Base-by-base conservation (phyloP, 345 rosid genomes). In the Arabis hirsuta region DNA sequence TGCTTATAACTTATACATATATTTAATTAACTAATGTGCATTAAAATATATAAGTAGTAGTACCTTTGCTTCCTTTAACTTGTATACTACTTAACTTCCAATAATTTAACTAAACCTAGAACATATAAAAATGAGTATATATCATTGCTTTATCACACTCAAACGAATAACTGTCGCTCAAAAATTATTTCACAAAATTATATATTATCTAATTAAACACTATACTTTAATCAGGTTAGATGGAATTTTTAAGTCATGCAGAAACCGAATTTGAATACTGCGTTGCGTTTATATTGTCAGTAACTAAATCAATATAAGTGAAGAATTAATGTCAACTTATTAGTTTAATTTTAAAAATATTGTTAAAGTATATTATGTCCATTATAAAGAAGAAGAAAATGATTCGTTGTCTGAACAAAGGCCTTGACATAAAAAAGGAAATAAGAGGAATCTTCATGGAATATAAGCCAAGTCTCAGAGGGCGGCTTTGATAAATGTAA, bases 21-120 rank as follows among this genome's bases (percentile, higher is more conserved):
- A 75, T 61, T 76, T 55, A 75, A 76, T 62, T n/a, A 47, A 54
- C 70, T 69, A 27, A 55, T 63, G 62, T 55, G 52, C 52, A 48
- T 42, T 63, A 47, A 38, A 9, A 44, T 76, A 62, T 39, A 45
- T 26, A 44, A 53, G 45, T 54, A 34, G 69, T 59, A 58, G 50
- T 58, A 56, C 16, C 69, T 62, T 43, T 74, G 55, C 42, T 44
- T 44, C 48, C 41, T 67, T 54, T 54, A 67, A 31, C 69, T 60
- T 66, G 48, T 32, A 57, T 51, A 60, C 61, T 59, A 68, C 65
- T 26, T 55, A 64, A 46, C 54, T 65, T 58, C 9, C 67, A 42
- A 41, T 58, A 50, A 26, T 41, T 36, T 52, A 48, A 65, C 36
- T 73, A 16, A 7, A 59, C 50, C 59, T 31, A 50, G 57, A 48